phyloP scores from a whole-genome alignment of 2,329 filamentous ascomycete species.

The Fusarium clavum region DNA sequence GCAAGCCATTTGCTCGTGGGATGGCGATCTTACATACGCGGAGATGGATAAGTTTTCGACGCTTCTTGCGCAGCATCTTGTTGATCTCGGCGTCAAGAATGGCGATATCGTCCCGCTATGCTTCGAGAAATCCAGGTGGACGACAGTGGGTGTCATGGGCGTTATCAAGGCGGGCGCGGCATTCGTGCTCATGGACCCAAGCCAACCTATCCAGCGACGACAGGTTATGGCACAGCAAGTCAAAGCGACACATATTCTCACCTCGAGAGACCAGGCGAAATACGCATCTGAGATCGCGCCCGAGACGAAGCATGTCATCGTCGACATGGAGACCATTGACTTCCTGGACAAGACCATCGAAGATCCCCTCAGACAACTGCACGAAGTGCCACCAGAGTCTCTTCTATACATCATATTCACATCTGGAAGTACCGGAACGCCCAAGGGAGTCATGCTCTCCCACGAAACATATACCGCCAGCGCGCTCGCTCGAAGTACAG shows the following conservation, averaged over 20 bases:
- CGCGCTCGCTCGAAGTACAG: slow-evolving; percentile 40
- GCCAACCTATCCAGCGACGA: slow-evolving; percentile 41
- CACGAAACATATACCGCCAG: slow-evolving; percentile 62
- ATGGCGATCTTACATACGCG: slow-evolving; percentile 47
- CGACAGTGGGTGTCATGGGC: slow-evolving; percentile 47
- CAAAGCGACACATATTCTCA: slow-evolving; percentile 35
- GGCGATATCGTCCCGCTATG: slow-evolving; percentile 48
- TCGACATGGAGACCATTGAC: slow-evolving; percentile 26
- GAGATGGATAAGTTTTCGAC: slow-evolving; percentile 45
- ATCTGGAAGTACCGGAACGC: slow-evolving; percentile 72
- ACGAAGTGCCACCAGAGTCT: slow-evolving; percentile 55
- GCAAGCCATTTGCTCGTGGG: slow-evolving; percentile 49
- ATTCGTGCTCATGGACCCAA: slow-evolving; percentile 49
- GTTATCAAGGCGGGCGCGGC: slow-evolving; percentile 52
- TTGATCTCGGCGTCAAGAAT: slow-evolving; percentile 38
- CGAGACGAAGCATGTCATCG: slow-evolving; percentile 31
- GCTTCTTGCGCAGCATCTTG: slow-evolving; percentile 37
- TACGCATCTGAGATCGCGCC: slow-evolving; percentile 37
- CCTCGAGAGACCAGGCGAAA: slow-evolving; percentile 31
- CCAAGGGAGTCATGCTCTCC: slow-evolving; percentile 69
- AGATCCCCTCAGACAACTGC: slow-evolving; percentile 43
- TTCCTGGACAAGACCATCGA: slow-evolving; percentile 30
- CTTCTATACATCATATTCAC: slow-evolving; percentile 71
- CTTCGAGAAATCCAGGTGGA: slow-evolving; percentile 51
- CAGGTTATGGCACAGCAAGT: slow-evolving; percentile 42